Percentiles rank a stretch among this genome's conserved stretches.
phyloP scores from a whole-genome alignment of 495 filamentous ascomycete genomes.

The Parathielavia hyrcaniae region DNA sequence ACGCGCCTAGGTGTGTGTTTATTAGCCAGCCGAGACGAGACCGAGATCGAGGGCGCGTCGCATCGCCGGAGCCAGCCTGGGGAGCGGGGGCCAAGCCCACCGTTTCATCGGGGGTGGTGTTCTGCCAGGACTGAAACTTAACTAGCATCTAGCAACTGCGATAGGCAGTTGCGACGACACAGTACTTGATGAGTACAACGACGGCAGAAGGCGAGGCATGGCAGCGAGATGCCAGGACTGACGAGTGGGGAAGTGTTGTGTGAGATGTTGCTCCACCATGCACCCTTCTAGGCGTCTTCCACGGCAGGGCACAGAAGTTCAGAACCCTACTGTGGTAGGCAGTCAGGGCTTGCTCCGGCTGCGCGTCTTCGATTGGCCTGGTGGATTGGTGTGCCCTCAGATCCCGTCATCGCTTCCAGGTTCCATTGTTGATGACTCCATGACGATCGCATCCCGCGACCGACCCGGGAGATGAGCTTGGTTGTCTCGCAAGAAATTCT shows the following conservation, averaged over 20 bases:
- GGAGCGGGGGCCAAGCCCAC: conserved; percentile 21
- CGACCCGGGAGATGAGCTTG: no score
- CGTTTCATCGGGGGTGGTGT: conserved; percentile 28
- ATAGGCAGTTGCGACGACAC: conserved; percentile 4
- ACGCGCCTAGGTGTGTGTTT: conserved; percentile 20
- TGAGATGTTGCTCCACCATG: conserved; percentile 11
- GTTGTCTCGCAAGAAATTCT: no score
- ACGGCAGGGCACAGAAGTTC: conserved; percentile 5
- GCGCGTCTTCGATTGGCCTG: not conserved
- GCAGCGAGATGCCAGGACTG: conserved; percentile 13
- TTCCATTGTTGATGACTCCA: no score
- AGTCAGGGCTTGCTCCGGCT: not conserved
- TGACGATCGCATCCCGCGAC: no score
- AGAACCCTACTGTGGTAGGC: no score
- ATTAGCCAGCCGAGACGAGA: conserved; percentile 9
- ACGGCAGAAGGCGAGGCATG: conserved; percentile 2
- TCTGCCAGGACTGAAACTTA: conserved; percentile 5
- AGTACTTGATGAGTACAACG: conserved; percentile 8
- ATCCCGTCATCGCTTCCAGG: no score
- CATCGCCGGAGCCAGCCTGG: conserved; percentile 16
- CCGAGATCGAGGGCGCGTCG: conserved; percentile 29
- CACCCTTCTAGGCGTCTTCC: conserved; percentile 23
- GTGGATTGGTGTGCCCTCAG: conserved; percentile 6
- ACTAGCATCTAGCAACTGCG: not conserved
- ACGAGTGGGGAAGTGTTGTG: conserved; percentile 1